These are phyloP conservation scores for Prunus salicina DNA, from an alignment of 306 rosid genomes.

Conservation along the genomic window DNA sequence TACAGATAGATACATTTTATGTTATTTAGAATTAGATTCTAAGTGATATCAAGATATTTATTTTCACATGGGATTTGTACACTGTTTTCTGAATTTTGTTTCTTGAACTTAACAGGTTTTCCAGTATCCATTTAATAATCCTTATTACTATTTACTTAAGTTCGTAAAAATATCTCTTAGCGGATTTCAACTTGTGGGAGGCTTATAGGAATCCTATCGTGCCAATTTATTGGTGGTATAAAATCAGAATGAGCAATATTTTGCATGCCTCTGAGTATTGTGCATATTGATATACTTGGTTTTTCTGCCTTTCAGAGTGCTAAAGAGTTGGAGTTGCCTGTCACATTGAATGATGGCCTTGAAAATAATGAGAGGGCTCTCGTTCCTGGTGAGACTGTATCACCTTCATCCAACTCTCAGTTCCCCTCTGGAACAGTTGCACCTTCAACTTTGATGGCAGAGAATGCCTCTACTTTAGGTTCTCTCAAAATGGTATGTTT, in stretches of 20 bases:
- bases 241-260: not conserved
- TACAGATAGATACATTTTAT: not conserved
- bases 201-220: not conserved
- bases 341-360: conserved; percentile 51
- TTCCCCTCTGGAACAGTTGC: conserved; percentile 38
- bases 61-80: not conserved
- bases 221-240: not conserved
- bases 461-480: conserved; percentile 75
- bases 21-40: not conserved
- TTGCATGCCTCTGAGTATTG: not conserved
- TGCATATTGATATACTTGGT: conserved; percentile 18
- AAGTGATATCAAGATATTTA: not conserved
- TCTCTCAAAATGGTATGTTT: conserved; percentile 85
- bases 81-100: not conserved
- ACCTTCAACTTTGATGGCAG: conserved; percentile 47
- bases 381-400: conserved; percentile 41
- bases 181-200: not conserved
- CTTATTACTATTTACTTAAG: not conserved
- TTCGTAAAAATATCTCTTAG: not conserved
- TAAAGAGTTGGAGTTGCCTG: conserved; percentile 58
- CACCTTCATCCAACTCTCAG: conserved; percentile 53
- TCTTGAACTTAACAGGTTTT: not conserved
- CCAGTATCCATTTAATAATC: not conserved
- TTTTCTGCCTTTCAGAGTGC: conserved; percentile 53
- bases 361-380: conserved; percentile 54